Evolutionary conservation across 2,329 filamentous ascomycete species (phyloP).

Genomic region (Graphilbum fragrans): DNA sequence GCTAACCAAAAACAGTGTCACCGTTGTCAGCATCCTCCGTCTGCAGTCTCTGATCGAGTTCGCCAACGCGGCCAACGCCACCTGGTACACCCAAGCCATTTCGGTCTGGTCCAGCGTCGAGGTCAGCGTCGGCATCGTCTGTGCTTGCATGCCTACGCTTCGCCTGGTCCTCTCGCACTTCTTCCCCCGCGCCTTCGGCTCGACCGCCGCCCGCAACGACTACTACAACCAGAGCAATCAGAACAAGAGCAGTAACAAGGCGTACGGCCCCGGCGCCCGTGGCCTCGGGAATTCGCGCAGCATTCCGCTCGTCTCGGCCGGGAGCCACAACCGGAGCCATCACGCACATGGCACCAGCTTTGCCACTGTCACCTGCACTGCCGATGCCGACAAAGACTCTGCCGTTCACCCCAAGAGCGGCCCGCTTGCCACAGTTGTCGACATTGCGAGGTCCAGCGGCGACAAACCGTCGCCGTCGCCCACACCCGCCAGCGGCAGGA

Average conservation of each 20-base stretch:
- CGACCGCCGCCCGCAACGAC: not conserved
- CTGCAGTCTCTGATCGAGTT: conserved; percentile 17
- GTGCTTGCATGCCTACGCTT: conserved; percentile 20
- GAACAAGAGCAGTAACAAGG: not conserved
- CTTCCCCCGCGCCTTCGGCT: conserved; percentile 13
- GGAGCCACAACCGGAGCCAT: too few relatives aligned
- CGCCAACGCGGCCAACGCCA: conserved; percentile 16
- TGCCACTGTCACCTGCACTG: too few relatives aligned
- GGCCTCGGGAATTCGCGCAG: too few relatives aligned
- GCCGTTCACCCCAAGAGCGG: too few relatives aligned
- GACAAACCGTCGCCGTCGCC: too few relatives aligned
- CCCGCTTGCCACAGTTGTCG: too few relatives aligned
- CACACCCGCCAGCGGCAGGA: too few relatives aligned
- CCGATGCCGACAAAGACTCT: too few relatives aligned
- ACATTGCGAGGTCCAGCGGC: too few relatives aligned
- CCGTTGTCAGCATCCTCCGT: conserved; percentile 20
- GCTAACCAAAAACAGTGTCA: conserved; percentile 14
- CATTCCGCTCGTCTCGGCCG: not conserved
- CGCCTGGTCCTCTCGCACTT: conserved; percentile 17
- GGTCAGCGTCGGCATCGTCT: conserved; percentile 21
- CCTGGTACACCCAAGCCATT: conserved; percentile 17
- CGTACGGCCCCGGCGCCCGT: too few relatives aligned
- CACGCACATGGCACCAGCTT: too few relatives aligned
- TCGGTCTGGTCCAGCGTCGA: conserved; percentile 21
- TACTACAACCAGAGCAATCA: conserved; percentile 1